Conservation (phyloP, 805 yeast species). For the Lipomyces lipofer region DNA sequence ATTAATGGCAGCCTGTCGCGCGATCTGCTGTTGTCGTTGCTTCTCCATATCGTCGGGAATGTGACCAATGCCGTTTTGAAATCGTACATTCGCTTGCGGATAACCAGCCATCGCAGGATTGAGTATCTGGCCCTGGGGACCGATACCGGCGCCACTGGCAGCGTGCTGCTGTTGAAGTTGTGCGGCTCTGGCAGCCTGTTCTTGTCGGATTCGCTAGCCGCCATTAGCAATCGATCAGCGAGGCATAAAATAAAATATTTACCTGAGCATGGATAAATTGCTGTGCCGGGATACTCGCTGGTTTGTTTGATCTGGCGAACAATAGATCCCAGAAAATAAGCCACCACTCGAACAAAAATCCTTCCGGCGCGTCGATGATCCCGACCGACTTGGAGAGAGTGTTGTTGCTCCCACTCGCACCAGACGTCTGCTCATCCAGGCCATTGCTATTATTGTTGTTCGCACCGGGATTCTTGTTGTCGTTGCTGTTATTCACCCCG, state of each 20-base stretch:
- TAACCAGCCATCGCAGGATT: constrained; percentile 18
- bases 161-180: constrained; percentile 42
- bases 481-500: neutral
- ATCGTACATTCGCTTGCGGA: constrained; percentile 14
- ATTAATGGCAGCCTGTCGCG: constrained; percentile 37
- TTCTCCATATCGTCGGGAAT: constrained; percentile 33
- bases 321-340: constrained; percentile 92
- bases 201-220: constrained; percentile 48
- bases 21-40: constrained; percentile 34
- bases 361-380: constrained; percentile 76
- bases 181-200: constrained; percentile 44
- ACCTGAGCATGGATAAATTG: constrained; percentile 61
- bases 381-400: constrained; percentile 24
- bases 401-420: neutral
- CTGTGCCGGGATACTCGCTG: constrained; percentile 57
- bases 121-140: constrained; percentile 31
- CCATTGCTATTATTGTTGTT: neutral
- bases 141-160: constrained; percentile 14
- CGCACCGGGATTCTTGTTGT: constrained; percentile 2
- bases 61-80: constrained; percentile 21
- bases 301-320: constrained; percentile 72
- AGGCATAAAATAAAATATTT: neutral
- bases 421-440: neutral
- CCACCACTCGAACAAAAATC: constrained; percentile 94
- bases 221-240: neutral